A percentile compares a stretch with the other conserved stretches of the same genome.
These are phyloP conservation scores for Tulasnella sp. DNA, from an alignment of 768 basidiomycete genomes.

Conservation along the genomic window DNA sequence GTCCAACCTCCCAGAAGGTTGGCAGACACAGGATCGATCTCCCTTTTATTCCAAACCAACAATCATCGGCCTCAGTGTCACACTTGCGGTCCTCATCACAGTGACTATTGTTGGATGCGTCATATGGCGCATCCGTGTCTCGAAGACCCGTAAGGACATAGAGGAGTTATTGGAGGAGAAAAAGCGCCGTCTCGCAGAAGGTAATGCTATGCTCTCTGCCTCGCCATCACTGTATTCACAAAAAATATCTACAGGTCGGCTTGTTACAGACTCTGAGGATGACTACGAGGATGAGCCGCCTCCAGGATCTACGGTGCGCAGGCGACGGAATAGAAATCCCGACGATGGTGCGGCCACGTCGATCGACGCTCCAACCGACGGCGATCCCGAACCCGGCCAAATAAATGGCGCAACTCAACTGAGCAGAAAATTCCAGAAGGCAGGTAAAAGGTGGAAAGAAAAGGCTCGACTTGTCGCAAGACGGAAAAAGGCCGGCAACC, in stretches of 20 bases:
- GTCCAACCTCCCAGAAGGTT: neutral
- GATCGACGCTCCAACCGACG: no score
- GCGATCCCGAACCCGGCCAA: no score
- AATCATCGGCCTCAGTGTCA: constrained; percentile 11
- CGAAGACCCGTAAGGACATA: neutral
- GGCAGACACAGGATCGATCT: neutral
- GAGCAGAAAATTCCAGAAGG: no score
- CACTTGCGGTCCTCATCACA: constrained; percentile 1
- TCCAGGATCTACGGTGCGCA: no score
- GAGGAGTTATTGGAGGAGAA: neutral
- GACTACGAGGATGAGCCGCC: neutral
- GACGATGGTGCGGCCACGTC: neutral
- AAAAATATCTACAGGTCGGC: no score
- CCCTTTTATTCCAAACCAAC: constrained; percentile 8
- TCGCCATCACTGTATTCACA: no score
- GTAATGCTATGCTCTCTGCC: neutral
- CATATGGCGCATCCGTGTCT: constrained; percentile 6
- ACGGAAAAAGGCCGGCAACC: no score
- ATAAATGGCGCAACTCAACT: no score
- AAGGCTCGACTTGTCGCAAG: no score
- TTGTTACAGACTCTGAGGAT: no score
- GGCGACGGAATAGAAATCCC: neutral
- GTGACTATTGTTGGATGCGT: constrained; percentile 9
- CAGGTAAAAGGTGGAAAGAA: no score
- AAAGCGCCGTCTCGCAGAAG: neutral